A percentile compares a stretch with the other conserved stretches of the same genome.
Conservation (phyloP, 495 filamentous ascomycete species). For the Penicillium fimorum region DNA sequence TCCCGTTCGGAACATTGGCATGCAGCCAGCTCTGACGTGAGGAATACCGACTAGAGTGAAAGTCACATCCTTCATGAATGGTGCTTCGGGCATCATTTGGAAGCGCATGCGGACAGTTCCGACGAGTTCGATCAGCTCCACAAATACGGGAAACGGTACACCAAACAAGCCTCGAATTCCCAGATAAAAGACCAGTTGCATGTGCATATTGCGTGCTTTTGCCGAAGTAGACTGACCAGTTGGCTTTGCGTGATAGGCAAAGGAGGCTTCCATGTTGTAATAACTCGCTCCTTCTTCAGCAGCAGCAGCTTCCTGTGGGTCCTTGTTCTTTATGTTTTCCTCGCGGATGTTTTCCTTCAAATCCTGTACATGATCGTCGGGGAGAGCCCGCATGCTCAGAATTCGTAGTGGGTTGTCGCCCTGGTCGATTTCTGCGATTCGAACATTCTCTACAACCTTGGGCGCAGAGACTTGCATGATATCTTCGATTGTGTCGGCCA, state of each 20-base stretch:
- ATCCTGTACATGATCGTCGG: constrained; percentile 74
- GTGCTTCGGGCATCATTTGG: constrained; percentile 82
- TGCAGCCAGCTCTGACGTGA: constrained; percentile 84
- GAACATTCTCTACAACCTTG: constrained; percentile 85
- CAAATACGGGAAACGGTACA: constrained; percentile 83
- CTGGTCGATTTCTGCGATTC: constrained; percentile 94
- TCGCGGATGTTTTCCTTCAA: constrained; percentile 76
- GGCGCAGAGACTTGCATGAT: constrained; percentile 96
- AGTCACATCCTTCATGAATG: constrained; percentile 86
- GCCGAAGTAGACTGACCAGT: constrained; percentile 64
- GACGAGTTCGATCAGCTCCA: constrained; percentile 81
- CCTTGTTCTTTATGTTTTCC: constrained; percentile 74
- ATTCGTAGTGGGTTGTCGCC: constrained; percentile 87
- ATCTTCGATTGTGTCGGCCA: constrained; percentile 77
- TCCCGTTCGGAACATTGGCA: constrained; percentile 83
- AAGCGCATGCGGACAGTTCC: constrained; percentile 81
- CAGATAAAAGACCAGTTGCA: constrained; percentile 92
- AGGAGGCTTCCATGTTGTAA: constrained; percentile 91
- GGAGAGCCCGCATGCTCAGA: constrained; percentile 83
- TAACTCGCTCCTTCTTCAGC: constrained; percentile 90
- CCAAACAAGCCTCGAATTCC: constrained; percentile 74
- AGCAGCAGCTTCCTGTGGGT: constrained; percentile 83
- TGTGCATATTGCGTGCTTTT: constrained; percentile 92
- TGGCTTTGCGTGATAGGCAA: constrained; percentile 89
- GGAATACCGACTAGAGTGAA: constrained; percentile 92